Evolutionary conservation across 2,329 filamentous ascomycete genomes (phyloP).

Genomic region (Clarireedia sp.): DNA sequence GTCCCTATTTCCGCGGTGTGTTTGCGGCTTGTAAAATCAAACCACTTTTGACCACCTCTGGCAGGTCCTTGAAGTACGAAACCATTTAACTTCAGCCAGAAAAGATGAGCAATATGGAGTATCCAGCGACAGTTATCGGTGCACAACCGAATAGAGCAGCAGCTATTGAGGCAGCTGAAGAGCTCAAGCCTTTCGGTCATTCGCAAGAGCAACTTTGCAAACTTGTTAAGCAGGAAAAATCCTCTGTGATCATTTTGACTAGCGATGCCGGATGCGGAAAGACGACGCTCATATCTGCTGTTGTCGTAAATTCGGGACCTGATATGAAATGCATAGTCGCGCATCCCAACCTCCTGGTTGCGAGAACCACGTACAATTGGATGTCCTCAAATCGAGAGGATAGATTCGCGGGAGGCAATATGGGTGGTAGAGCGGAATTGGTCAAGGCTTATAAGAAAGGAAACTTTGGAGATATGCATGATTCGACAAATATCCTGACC

Average conservation of each 20-base stretch:
- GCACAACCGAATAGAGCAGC: neutral
- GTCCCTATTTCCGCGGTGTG: constrained; percentile 40
- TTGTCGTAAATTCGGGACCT: neutral
- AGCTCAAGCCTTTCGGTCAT: neutral
- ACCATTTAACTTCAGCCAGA: too few relatives aligned
- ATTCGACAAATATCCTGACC: neutral
- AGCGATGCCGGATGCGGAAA: neutral
- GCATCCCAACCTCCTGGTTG: neutral
- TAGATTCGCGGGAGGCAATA: neutral
- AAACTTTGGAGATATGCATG: neutral
- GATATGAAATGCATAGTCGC: neutral
- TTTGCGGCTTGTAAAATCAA: constrained; percentile 46
- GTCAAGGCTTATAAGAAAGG: neutral
- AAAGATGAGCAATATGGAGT: neutral
- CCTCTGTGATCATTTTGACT: neutral
- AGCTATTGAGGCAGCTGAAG: neutral
- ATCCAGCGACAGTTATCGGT: neutral
- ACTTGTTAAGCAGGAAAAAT: neutral
- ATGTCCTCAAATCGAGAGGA: neutral
- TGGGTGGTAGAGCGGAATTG: neutral
- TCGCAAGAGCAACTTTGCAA: neutral
- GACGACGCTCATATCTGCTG: neutral
- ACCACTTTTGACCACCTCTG: constrained; percentile 64
- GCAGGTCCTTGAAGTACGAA: constrained; percentile 64
- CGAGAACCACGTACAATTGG: neutral